Percentiles rank a stretch among this genome's conserved stretches.
Evolutionary conservation across 768 basidiomycete species (phyloP).

Genomic region (Podaxis carcinomalis): DNA sequence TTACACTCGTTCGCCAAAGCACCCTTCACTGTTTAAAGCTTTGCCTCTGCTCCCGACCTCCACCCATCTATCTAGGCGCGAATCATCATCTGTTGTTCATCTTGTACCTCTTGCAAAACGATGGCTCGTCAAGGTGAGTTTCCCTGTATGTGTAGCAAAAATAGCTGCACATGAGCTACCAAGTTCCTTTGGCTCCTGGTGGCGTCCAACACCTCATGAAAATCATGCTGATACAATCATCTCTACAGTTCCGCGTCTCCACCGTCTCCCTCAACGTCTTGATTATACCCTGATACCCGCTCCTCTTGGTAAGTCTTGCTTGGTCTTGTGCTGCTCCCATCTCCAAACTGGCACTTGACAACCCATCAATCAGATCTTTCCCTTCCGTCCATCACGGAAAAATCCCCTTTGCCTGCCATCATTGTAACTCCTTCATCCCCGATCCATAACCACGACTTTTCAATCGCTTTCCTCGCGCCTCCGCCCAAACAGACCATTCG

Average conservation of each 20-base stretch:
- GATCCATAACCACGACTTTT: constrained; percentile 58
- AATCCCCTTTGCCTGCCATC: constrained; percentile 72
- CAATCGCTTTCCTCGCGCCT: constrained; percentile 71
- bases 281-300: constrained; percentile 76
- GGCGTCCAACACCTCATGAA: constrained; percentile 1
- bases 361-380: constrained; percentile 44
- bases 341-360: constrained; percentile 4
- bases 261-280: constrained; percentile 67
- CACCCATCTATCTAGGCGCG: neutral
- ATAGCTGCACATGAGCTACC: neutral
- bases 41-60: neutral
- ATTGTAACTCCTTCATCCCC: constrained; percentile 83
- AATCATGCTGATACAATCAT: neutral
- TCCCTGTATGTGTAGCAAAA: too few relatives aligned
- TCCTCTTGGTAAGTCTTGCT: constrained; percentile 54
- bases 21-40: neutral
- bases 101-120: constrained; percentile 1
- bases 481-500: constrained; percentile 52
- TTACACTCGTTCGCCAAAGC: constrained; percentile 4
- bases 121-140: constrained; percentile 12
- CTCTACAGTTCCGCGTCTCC: constrained; percentile 53
- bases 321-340: neutral
- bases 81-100: neutral
- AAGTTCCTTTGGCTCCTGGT: neutral
- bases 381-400: constrained; percentile 57